Evolutionary conservation across 768 basidiomycete genomes (phyloP).

Genomic region (Mycena venus): DNA sequence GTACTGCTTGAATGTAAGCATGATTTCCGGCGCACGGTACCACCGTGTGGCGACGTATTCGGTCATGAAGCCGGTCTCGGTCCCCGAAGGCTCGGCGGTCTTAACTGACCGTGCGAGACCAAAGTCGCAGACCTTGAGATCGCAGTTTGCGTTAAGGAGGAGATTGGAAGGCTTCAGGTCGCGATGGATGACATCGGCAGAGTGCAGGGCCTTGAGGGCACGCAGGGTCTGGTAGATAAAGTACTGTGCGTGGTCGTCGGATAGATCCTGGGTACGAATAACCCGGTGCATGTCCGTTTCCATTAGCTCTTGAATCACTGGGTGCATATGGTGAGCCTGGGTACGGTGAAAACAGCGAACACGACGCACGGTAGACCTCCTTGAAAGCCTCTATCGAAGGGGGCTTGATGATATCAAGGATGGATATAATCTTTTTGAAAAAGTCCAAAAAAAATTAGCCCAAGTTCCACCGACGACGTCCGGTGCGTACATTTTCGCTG

Average conservation of each 20-base stretch:
- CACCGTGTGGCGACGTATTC: conserved; percentile 98
- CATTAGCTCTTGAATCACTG: conserved; percentile 93
- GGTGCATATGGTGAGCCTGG: conserved; percentile 30
- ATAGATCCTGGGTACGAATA: conserved; percentile 94
- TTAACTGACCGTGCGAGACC: conserved; percentile 93
- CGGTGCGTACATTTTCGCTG: conserved; percentile 59
- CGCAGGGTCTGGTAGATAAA: conserved; percentile 96
- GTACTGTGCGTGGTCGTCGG: conserved; percentile 95
- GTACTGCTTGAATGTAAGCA: conserved; percentile 99
- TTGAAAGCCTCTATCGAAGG: conserved; percentile 85
- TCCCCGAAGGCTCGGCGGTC: conserved; percentile 87
- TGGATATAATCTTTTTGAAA: conserved; percentile 80
- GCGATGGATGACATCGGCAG: conserved; percentile 95
- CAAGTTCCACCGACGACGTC: conserved; percentile 64
- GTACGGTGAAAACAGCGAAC: not conserved
- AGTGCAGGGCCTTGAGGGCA: conserved; percentile 95
- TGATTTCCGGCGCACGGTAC: conserved; percentile 99
- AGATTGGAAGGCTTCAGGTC: conserved; percentile 98
- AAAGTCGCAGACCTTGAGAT: conserved; percentile 96
- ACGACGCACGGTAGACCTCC: conserved; percentile 80
- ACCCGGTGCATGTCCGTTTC: conserved; percentile 98
- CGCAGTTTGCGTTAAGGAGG: conserved; percentile 97
- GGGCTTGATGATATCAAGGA: conserved; percentile 91
- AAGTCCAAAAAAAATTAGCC: not conserved
- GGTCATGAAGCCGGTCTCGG: conserved; percentile 92